Evolutionary conservation across 441 rosid genomes (phyloP).

Genomic region (Melastoma candidum): DNA sequence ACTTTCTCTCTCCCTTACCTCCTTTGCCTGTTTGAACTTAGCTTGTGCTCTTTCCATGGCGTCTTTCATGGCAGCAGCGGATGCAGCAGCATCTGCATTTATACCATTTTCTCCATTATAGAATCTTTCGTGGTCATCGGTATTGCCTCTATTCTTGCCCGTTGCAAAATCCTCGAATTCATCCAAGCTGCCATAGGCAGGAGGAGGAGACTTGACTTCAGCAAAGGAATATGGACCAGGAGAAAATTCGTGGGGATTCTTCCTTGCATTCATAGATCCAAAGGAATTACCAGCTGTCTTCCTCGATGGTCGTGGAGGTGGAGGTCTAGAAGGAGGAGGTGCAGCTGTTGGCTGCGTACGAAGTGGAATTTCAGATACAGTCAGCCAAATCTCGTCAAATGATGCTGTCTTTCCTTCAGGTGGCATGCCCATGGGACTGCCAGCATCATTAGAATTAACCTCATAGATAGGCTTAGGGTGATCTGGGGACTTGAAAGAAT

Average conservation of each 20-base stretch:
- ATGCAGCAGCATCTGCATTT: slow-evolving; percentile 51
- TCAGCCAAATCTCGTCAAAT: slow-evolving; percentile 74
- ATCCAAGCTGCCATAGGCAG: slow-evolving; percentile 37
- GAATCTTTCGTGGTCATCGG: slow-evolving; percentile 34
- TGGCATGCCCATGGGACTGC: slow-evolving; percentile 28
- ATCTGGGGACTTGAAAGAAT: slow-evolving; percentile 27
- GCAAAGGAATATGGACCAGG: slow-evolving; percentile 40
- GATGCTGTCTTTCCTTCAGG: slow-evolving; percentile 43
- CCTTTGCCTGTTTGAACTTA: slow-evolving; percentile 75
- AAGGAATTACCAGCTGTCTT: slow-evolving; percentile 28
- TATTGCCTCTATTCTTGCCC: slow-evolving; percentile 33
- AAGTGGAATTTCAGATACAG: slow-evolving; percentile 86
- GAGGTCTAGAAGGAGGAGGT: slow-evolving; percentile 91
- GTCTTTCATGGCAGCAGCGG: slow-evolving; percentile 90
- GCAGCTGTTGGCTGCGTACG: slow-evolving; percentile 71
- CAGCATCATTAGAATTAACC: slow-evolving; percentile 26
- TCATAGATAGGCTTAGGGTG: slow-evolving; percentile 33
- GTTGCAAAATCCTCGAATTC: slow-evolving; percentile 59
- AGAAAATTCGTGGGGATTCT: slow-evolving; percentile 41
- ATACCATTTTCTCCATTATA: slow-evolving; percentile 45
- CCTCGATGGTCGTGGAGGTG: slow-evolving; percentile 80
- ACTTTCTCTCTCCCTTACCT: slow-evolving; percentile 71
- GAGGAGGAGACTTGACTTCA: slow-evolving; percentile 29
- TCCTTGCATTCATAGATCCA: slow-evolving; percentile 31
- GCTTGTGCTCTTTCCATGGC: slow-evolving; percentile 98